Conservation (phyloP, 176 grass and related monocot species). For the Musa acuminata region DNA sequence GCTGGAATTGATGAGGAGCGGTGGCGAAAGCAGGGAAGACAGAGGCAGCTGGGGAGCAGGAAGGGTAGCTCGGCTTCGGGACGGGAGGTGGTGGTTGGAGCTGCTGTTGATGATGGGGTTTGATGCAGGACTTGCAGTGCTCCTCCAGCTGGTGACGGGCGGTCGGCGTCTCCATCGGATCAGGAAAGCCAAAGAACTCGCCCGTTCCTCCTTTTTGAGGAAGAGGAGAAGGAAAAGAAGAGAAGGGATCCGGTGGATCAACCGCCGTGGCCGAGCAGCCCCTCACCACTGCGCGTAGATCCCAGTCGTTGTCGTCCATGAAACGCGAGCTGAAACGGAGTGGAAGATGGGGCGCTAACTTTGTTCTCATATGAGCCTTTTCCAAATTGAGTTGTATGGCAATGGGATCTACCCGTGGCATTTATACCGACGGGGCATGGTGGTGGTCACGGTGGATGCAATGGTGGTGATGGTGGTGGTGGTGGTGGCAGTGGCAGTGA, state of each 20-base stretch:
- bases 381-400: background rate
- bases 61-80: background rate
- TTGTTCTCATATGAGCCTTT: background rate
- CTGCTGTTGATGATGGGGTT: background rate
- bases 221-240: background rate
- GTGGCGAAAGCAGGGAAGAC: background rate
- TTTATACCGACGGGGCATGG: constrained; percentile 11
- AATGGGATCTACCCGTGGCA: background rate
- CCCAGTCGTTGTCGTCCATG: constrained; percentile 82
- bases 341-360: constrained; percentile 25
- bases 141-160: constrained; percentile 4
- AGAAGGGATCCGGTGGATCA: background rate
- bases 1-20: background rate
- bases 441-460: constrained; percentile 36
- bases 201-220: background rate
- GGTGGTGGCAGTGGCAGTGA: constrained; percentile 60
- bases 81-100: background rate
- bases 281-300: constrained; percentile 83
- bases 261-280: constrained; percentile 30
- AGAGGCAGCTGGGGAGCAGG: background rate
- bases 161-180: background rate
- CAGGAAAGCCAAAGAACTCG: background rate
- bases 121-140: background rate
- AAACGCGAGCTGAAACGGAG: constrained; percentile 1
- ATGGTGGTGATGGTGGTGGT: constrained; percentile 64